phyloP scores from a whole-genome alignment of 176 grass and related monocot genomes.

The Ensete glaucum region DNA sequence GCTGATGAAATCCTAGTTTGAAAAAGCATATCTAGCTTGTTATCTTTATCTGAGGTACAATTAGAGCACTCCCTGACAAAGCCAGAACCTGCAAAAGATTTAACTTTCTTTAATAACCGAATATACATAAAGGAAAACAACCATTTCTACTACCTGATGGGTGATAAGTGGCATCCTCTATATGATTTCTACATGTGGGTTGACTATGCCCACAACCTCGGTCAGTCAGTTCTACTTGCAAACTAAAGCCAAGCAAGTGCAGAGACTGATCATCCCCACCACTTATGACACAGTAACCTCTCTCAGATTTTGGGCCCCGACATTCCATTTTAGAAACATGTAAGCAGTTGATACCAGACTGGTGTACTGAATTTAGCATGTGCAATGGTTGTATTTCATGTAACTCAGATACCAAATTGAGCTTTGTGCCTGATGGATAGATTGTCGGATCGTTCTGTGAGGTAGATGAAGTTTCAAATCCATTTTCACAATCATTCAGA shows the following conservation, averaged over 20 bases:
- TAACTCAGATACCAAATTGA: slow-evolving; percentile 24
- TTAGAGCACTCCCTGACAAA: neutral
- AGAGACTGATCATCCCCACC: slow-evolving; percentile 86
- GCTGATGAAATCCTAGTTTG: slow-evolving; percentile 45
- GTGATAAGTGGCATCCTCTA: neutral
- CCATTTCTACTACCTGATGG: neutral
- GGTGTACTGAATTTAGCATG: slow-evolving; percentile 48
- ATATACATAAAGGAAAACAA: neutral
- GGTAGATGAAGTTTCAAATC: neutral
- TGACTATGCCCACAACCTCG: neutral
- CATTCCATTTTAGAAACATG: slow-evolving; percentile 29
- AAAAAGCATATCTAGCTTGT: slow-evolving; percentile 28
- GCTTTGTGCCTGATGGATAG: neutral
- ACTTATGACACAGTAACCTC: slow-evolving; percentile 49
- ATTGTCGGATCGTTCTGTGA: slow-evolving; percentile 13
- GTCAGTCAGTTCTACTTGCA: slow-evolving; percentile 14
- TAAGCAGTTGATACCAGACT: slow-evolving; percentile 89
- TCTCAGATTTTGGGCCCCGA: slow-evolving; percentile 17
- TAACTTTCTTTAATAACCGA: neutral
- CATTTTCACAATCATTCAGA: slow-evolving; percentile 9
- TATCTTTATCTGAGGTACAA: slow-evolving; percentile 19
- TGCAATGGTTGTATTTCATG: slow-evolving; percentile 41
- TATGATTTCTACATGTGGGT: neutral
- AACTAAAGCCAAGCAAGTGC: slow-evolving; percentile 39
- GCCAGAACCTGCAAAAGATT: slow-evolving; percentile 5